Conservation (phyloP, 176 grass and related monocot species). For the Microstegium vimineum region DNA sequence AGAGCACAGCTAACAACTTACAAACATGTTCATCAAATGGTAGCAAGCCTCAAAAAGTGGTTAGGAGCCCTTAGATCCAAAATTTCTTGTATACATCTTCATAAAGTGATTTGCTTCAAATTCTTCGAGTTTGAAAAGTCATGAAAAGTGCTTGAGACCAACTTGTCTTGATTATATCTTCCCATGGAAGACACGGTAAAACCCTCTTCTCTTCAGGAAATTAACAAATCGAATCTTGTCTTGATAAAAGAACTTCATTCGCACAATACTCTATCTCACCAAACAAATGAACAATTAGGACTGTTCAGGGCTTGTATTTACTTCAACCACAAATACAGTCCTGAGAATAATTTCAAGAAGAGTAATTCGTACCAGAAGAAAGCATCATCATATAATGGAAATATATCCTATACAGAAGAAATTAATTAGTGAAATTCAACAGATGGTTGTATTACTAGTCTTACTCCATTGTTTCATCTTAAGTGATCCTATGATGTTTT, state of each 20-base stretch:
- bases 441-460: background rate
- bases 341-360: constrained; percentile 62
- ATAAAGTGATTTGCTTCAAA: constrained; percentile 54
- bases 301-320: constrained; percentile 71
- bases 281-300: constrained; percentile 49
- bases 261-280: constrained; percentile 53
- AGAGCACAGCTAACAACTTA: constrained; percentile 56
- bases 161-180: constrained; percentile 67
- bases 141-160: constrained; percentile 62
- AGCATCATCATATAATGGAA: background rate
- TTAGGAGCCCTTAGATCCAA: constrained; percentile 41
- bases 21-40: constrained; percentile 60
- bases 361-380: constrained; percentile 40
- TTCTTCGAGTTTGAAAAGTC: constrained; percentile 45
- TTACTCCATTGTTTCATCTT: background rate
- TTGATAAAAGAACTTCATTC: constrained; percentile 48
- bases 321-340: constrained; percentile 74
- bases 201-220: constrained; percentile 43
- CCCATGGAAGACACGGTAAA: constrained; percentile 36
- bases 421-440: background rate
- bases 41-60: constrained; percentile 45
- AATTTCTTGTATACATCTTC: constrained; percentile 51
- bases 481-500: background rate
- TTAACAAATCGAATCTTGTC: constrained; percentile 44
- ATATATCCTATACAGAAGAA: background rate